These are phyloP conservation scores for Eragrostis nindensis DNA, from an alignment of 176 grass and related monocot genomes.

Conservation along the genomic window DNA sequence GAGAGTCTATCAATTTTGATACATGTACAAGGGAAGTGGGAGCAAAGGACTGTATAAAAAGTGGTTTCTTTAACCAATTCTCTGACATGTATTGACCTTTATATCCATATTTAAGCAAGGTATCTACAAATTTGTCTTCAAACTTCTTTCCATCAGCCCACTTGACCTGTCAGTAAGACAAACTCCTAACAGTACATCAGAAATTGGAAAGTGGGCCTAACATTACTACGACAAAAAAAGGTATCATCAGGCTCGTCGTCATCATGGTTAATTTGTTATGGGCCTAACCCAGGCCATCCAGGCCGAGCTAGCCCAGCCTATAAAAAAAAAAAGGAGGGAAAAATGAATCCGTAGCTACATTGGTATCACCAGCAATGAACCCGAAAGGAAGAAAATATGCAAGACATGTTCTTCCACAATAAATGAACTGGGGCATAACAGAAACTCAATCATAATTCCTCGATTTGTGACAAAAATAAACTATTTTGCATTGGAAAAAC, in stretches of 20 bases:
- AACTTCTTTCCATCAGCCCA: constrained; percentile 86
- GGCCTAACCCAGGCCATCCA: no score
- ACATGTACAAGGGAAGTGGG: constrained; percentile 79
- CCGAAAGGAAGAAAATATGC: background rate
- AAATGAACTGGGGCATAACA: background rate
- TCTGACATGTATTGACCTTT: constrained; percentile 85
- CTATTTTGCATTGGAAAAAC: background rate
- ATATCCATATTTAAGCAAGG: constrained; percentile 80
- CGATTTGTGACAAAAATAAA: background rate
- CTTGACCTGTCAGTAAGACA: constrained; percentile 68
- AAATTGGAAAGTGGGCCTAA: constrained; percentile 27
- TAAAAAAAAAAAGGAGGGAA: no score
- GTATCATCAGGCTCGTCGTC: constrained; percentile 9
- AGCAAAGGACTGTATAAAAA: constrained; percentile 99
- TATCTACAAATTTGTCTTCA: constrained; percentile 93
- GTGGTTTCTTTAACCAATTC: constrained; percentile 83
- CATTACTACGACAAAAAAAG: background rate
- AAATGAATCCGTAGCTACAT: background rate
- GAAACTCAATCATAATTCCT: background rate
- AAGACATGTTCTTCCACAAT: background rate
- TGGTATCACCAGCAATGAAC: background rate
- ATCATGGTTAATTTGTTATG: background rate
- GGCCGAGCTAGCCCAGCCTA: no score
- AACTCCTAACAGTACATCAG: constrained; percentile 29
- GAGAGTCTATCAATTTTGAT: constrained; percentile 84